phyloP scores from a whole-genome alignment of 768 basidiomycete species.

The Leccinum fibrillosum region DNA sequence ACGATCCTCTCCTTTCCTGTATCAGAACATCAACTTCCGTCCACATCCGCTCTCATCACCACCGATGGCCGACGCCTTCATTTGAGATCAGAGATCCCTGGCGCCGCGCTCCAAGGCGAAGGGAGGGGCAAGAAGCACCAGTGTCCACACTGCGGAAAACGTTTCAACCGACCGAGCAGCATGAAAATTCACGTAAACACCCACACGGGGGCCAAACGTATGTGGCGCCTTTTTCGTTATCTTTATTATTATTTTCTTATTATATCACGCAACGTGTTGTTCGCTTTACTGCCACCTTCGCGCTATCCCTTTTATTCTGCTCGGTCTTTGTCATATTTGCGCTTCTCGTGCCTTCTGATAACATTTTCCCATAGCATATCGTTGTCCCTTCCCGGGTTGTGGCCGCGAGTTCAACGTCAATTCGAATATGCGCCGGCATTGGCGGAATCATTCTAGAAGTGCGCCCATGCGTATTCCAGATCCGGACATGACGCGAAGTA shows the following conservation, averaged over 20 bases:
- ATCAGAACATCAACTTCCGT: constrained; percentile 24
- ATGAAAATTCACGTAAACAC: constrained; percentile 43
- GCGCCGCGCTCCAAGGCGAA: constrained; percentile 27
- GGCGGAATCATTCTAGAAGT: constrained; percentile 55
- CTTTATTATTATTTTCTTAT: background rate
- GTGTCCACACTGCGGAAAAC: constrained; percentile 38
- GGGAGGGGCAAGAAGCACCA: constrained; percentile 36
- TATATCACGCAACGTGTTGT: constrained; percentile 21
- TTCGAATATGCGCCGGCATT: constrained; percentile 81
- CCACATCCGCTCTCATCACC: constrained; percentile 26
- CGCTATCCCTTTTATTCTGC: constrained; percentile 11
- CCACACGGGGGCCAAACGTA: constrained; percentile 38
- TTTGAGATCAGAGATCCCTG: constrained; percentile 28
- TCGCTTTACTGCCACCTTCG: constrained; percentile 14
- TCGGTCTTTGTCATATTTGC: background rate
- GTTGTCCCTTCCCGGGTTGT: constrained; percentile 71
- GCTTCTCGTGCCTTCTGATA: constrained; percentile 10
- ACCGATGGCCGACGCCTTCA: constrained; percentile 30
- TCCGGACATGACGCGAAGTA: constrained; percentile 7
- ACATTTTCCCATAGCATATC: constrained; percentile 49
- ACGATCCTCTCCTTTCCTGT: constrained; percentile 34
- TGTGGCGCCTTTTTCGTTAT: constrained; percentile 18
- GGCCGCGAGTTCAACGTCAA: constrained; percentile 80
- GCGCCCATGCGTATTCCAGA: constrained; percentile 23
- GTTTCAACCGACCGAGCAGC: constrained; percentile 41